Evolutionary conservation across 2,329 filamentous ascomycete genomes (phyloP), one percentile per base, ranked within the genome.

Genomic region (Fusarium nanum): DNA sequence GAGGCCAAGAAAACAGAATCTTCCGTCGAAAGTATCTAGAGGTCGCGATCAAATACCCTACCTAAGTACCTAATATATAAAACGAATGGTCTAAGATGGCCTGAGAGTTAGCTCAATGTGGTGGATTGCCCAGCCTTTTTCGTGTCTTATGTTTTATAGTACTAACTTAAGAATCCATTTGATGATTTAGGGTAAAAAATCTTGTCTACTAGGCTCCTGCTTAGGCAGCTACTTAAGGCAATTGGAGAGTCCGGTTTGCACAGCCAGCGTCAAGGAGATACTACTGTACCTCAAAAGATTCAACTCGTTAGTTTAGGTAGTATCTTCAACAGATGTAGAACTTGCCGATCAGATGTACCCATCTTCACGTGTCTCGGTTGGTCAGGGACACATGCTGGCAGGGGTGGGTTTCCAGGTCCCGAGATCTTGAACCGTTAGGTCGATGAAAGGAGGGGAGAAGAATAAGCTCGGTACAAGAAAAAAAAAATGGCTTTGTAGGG

Each of bases 281-380:
- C 34, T 37, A n/a, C 34, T 37, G 18, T 37, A n/a, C 6, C 34
- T 37, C 10, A 12, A n/a, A 37, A 37, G n/a, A 37, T 37, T 12
- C 34, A 37, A 37, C 18, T 7, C 18, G 7, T 37, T n/a, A 37
- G 34, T 37, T 18, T 11, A 37, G 34, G 34, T 7, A 30, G 20
- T 32, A 14, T 22, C 46, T 23, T 16, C 13, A 32, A 49, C 13
- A 22, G 7, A 20, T 49, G 20, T 30, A 30, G 20, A 49, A 28
- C 13, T 8, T 23, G 46, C 14, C 28, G 46, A 23, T 49, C 28
- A 10, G n/a, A 49, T 22, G 27, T 32, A 37, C 23, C 12, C 27
- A 41, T 48, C 56, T 65, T 57, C 66, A 59, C 56, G 56, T 68
- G 58, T 69, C 66, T 68, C 61, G 67, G 64, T 40, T 44, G 42